A percentile compares a stretch with the other conserved stretches of the same genome.
Evolutionary conservation across 208 protist genomes (phyloP).

Genomic region (Novymonas esmeraldas): DNA sequence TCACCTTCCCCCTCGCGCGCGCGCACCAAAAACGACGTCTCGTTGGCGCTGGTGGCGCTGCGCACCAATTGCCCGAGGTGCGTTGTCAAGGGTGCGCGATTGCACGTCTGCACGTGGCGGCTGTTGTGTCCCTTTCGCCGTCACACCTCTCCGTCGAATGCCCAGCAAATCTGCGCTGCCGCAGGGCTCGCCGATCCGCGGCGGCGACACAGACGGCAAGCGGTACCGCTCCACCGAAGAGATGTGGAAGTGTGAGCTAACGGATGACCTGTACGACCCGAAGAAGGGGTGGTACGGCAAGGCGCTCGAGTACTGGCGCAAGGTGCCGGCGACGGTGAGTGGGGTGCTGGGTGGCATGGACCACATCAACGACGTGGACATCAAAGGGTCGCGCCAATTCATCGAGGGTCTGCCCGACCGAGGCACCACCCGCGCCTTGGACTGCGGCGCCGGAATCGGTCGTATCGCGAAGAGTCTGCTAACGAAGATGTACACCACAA

Average conservation of each 20-base stretch:
- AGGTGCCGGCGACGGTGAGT: conserved; percentile 79
- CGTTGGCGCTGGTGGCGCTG: neutral
- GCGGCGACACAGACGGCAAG: conserved; percentile 66
- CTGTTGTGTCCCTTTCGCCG: neutral
- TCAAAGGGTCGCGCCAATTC: conserved; percentile 66
- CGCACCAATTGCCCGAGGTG: neutral
- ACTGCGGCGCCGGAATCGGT: conserved; percentile 93
- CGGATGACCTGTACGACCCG: conserved; percentile 73
- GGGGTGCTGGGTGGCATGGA: conserved; percentile 92
- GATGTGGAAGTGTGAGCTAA: conserved; percentile 77
- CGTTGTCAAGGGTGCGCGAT: neutral
- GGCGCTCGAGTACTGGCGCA: conserved; percentile 88
- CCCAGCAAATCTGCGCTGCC: conserved; percentile 7
- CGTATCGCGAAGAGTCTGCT: conserved; percentile 86
- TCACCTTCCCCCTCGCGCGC: neutral
- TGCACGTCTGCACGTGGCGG: neutral
- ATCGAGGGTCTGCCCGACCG: conserved; percentile 62
- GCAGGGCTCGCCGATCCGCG: conserved; percentile 39
- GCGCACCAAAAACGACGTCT: conserved; percentile 9
- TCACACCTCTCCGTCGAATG: conserved; percentile 14
- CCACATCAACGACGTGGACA: conserved; percentile 74
- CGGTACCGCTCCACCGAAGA: conserved; percentile 59
- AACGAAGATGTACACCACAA: conserved; percentile 57
- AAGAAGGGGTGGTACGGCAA: conserved; percentile 90
- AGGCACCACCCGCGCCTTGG: conserved; percentile 72